A percentile compares a stretch with the other conserved stretches of the same genome.
Evolutionary conservation across 202 grass and related monocot genomes (phyloP).

Genomic region (Digitaria exilis): DNA sequence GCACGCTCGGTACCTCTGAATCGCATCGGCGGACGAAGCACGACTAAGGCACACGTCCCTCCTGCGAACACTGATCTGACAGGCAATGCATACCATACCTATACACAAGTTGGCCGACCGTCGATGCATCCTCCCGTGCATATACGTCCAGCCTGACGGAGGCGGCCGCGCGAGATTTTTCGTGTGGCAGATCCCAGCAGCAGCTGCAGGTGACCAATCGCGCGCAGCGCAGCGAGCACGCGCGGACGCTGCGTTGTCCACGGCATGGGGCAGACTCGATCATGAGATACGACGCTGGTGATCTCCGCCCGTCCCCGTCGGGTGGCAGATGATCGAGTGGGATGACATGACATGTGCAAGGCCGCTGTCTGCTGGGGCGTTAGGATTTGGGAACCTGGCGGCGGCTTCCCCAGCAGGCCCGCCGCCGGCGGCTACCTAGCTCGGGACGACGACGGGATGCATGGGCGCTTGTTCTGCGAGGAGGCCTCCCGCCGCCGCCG

Average conservation of each 20-base stretch:
- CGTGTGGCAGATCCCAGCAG: neutral
- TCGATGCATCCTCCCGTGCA: neutral
- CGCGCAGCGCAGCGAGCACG: too few relatives aligned
- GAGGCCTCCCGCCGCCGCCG: neutral
- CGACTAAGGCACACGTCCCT: too few relatives aligned
- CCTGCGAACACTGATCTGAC: too few relatives aligned
- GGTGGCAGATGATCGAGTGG: too few relatives aligned
- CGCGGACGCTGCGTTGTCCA: neutral
- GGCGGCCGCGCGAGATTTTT: neutral
- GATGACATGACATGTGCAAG: neutral
- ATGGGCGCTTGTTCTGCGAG: neutral
- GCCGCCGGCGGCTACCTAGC: neutral
- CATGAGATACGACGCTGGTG: neutral
- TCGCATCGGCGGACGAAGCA: neutral
- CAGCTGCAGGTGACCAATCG: neutral
- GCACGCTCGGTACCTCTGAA: neutral
- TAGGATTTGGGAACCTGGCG: neutral
- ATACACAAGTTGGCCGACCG: neutral
- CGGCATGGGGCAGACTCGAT: conserved; percentile 12
- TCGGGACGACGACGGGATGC: neutral
- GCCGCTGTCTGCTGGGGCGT: neutral
- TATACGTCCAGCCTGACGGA: neutral
- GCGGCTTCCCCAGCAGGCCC: neutral
- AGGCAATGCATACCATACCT: neutral
- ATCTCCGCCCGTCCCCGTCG: neutral